These are phyloP conservation scores for Globisporangium sylvaticum DNA, from an alignment of 352 stramenopile genomes.

Conservation along the genomic window DNA sequence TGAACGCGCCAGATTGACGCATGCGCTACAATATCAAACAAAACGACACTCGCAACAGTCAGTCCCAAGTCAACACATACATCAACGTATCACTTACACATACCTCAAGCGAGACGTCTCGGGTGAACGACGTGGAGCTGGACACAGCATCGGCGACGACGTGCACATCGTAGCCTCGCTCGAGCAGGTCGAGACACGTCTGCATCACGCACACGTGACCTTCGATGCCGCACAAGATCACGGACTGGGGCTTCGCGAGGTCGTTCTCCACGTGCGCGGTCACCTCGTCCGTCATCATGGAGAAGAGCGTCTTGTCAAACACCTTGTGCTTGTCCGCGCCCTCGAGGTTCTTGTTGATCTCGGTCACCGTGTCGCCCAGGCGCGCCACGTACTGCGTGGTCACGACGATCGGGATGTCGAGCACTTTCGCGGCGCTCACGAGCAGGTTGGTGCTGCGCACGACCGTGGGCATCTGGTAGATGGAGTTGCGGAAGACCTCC, in stretches of 20 bases:
- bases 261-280: constrained; percentile 58
- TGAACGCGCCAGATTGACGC: constrained; percentile 89
- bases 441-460: constrained; percentile 76
- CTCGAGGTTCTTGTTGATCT: constrained; percentile 62
- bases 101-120: constrained; percentile 89
- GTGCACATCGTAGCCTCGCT: constrained; percentile 95
- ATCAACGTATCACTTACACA: not conserved
- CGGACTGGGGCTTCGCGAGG: constrained; percentile 59
- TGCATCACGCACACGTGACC: constrained; percentile 94
- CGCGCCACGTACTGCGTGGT: constrained; percentile 97
- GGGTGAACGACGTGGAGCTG: constrained; percentile 84
- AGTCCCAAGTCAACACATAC: not conserved
- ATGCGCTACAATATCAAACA: constrained; percentile 64
- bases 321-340: constrained; percentile 46
- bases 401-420: constrained; percentile 91
- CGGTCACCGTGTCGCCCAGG: constrained; percentile 87
- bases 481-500: constrained; percentile 93
- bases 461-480: constrained; percentile 91
- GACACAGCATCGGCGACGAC: constrained; percentile 95
- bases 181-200: constrained; percentile 95
- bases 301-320: constrained; percentile 98
- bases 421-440: constrained; percentile 65
- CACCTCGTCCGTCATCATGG: constrained; percentile 95
- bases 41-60: not conserved
- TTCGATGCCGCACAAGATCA: constrained; percentile 97